phyloP scores from a whole-genome alignment of 495 filamentous ascomycete species.

The Tuber brumale region DNA sequence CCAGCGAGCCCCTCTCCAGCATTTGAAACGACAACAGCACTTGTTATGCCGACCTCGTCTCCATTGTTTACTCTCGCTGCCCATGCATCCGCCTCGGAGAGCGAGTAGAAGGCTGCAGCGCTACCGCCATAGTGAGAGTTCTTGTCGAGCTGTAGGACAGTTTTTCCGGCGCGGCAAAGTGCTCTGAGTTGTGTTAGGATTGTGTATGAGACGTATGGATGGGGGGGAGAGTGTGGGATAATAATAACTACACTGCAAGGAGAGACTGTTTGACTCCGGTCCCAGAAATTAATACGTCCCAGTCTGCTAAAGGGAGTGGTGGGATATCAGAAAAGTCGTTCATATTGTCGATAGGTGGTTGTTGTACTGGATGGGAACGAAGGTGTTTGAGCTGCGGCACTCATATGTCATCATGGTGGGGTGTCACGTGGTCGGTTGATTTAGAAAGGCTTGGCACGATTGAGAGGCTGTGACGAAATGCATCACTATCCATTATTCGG shows the following conservation, averaged over 20 bases:
- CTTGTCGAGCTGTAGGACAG: constrained; percentile 80
- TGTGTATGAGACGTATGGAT: constrained; percentile 29
- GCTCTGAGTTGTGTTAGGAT: constrained; percentile 58
- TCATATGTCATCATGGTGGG: not conserved
- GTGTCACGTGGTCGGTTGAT: not conserved
- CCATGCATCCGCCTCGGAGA: constrained; percentile 78
- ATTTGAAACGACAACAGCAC: constrained; percentile 8
- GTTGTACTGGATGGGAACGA: not conserved
- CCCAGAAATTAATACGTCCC: constrained; percentile 88
- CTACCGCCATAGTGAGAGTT: constrained; percentile 81
- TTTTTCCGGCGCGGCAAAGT: constrained; percentile 84
- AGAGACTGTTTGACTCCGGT: constrained; percentile 87
- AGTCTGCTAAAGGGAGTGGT: constrained; percentile 44
- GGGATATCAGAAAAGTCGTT: constrained; percentile 36
- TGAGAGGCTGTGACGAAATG: not conserved
- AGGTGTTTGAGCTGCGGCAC: not conserved
- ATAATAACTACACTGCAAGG: constrained; percentile 70
- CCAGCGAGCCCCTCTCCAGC: not conserved
- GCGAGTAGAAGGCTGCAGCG: constrained; percentile 73
- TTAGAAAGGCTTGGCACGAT: not conserved
- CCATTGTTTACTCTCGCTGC: constrained; percentile 50
- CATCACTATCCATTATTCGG: not conserved
- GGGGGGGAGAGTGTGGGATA: constrained; percentile 31
- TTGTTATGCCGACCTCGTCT: constrained; percentile 29
- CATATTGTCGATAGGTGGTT: constrained; percentile 21